Evolutionary conservation across 805 yeast species (phyloP).

Genomic region (Blastobotrys muscicola): DNA sequence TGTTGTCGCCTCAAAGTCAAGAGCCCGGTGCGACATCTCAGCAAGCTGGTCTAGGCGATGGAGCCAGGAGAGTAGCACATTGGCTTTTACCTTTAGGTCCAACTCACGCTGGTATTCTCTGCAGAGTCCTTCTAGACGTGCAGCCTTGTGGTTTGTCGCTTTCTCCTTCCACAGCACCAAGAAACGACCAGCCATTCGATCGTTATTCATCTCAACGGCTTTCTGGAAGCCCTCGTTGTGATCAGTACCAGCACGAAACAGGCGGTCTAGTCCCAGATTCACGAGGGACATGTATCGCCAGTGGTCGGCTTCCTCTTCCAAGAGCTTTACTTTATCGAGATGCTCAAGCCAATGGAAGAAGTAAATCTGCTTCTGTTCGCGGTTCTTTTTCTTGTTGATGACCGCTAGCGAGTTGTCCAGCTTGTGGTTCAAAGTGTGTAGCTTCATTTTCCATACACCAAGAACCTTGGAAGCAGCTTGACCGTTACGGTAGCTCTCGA

Average conservation of each 20-base stretch:
- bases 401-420: background rate
- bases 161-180: background rate
- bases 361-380: background rate
- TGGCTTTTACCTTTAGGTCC: background rate
- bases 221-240: background rate
- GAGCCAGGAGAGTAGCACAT: slow-evolving; percentile 7
- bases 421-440: background rate
- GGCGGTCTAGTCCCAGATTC: background rate
- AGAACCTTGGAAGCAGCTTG: background rate
- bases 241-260: background rate
- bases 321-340: background rate
- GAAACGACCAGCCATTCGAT: background rate
- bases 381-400: background rate
- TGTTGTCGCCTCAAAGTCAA: background rate
- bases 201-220: background rate
- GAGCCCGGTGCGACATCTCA: background rate
- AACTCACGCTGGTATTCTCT: background rate
- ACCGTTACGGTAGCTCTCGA: no score
- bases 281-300: background rate
- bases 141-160: background rate
- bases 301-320: background rate
- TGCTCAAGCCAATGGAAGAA: background rate
- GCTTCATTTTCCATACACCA: background rate
- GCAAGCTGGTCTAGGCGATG: background rate
- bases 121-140: background rate